phyloP scores from a whole-genome alignment of 2,329 filamentous ascomycete genomes.

The Neobulgaria alba region DNA sequence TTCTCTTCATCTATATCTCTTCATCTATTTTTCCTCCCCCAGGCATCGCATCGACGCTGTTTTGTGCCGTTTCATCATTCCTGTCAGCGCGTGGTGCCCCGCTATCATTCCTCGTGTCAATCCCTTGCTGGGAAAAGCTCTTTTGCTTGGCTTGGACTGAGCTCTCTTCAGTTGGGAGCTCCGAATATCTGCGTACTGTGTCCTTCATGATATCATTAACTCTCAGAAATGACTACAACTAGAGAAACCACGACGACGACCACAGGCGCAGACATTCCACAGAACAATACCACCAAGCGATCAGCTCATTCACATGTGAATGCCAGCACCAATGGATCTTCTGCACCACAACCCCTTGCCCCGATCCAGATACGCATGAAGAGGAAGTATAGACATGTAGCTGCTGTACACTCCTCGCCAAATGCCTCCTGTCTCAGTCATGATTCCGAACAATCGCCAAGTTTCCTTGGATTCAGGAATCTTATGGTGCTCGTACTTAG shows the following conservation, averaged over 20 bases:
- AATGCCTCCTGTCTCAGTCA: conserved; percentile 78
- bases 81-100: no score
- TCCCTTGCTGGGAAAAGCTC: conserved; percentile 3
- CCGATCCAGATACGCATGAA: conserved; percentile 27
- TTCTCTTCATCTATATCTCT: no score
- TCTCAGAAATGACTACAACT: conserved; percentile 13
- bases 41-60: no score
- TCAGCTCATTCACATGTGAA: conserved; percentile 24
- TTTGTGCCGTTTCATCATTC: not conserved
- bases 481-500: conserved; percentile 89
- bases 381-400: conserved; percentile 83
- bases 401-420: conserved; percentile 67
- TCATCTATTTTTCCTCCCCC: no score
- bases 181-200: no score
- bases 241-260: conserved; percentile 19
- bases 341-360: conserved; percentile 19
- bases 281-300: conserved; percentile 15
- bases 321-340: conserved; percentile 11
- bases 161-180: not conserved
- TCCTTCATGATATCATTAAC: not conserved
- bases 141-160: not conserved
- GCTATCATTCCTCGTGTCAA: conserved; percentile 11
- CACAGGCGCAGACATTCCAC: conserved; percentile 15
- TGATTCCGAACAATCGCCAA: conserved; percentile 65
- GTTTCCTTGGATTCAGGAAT: conserved; percentile 90